A percentile compares a stretch with the other conserved stretches of the same genome.
Evolutionary conservation across 768 basidiomycete genomes (phyloP).

Genomic region (Gyrodon lividus): DNA sequence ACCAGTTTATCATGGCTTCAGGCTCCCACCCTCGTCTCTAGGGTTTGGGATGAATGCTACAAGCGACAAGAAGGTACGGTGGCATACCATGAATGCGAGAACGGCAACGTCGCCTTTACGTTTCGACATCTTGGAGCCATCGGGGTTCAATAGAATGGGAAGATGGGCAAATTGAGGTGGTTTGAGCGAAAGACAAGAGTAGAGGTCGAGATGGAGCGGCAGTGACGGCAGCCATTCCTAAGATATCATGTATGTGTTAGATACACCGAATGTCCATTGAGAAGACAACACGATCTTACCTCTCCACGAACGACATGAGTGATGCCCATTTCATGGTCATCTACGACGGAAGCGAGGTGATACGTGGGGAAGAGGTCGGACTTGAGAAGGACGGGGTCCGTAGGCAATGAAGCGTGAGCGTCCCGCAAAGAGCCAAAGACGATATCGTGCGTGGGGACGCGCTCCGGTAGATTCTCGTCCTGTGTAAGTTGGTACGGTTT

Average conservation of each 20-base stretch:
- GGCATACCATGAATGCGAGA: slow-evolving; percentile 76
- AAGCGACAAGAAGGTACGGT: background rate
- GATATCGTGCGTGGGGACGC: slow-evolving; percentile 57
- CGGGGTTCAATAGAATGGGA: slow-evolving; percentile 84
- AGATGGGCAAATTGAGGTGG: slow-evolving; percentile 89
- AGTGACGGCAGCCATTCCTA: slow-evolving; percentile 97
- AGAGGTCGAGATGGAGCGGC: slow-evolving; percentile 87
- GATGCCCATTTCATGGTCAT: slow-evolving; percentile 95
- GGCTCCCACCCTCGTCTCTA: slow-evolving; percentile 91
- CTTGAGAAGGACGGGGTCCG: slow-evolving; percentile 91
- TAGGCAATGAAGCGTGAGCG: slow-evolving; percentile 74
- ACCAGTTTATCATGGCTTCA: slow-evolving; percentile 85
- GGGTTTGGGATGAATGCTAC: background rate
- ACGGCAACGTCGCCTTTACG: slow-evolving; percentile 88
- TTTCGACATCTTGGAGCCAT: slow-evolving; percentile 95
- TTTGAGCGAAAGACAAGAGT: slow-evolving; percentile 67
- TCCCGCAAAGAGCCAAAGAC: slow-evolving; percentile 76
- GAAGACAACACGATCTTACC: slow-evolving; percentile 40
- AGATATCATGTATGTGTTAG: background rate
- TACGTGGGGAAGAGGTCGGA: slow-evolving; percentile 94
- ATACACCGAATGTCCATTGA: background rate
- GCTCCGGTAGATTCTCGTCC: slow-evolving; percentile 57
- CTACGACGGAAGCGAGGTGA: slow-evolving; percentile 93
- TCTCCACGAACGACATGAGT: slow-evolving; percentile 95
- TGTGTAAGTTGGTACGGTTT: slow-evolving; percentile 25